These are phyloP conservation scores for Taphrina pruni DNA, from an alignment of 1,139 yeast genomes.

Conservation along the genomic window DNA sequence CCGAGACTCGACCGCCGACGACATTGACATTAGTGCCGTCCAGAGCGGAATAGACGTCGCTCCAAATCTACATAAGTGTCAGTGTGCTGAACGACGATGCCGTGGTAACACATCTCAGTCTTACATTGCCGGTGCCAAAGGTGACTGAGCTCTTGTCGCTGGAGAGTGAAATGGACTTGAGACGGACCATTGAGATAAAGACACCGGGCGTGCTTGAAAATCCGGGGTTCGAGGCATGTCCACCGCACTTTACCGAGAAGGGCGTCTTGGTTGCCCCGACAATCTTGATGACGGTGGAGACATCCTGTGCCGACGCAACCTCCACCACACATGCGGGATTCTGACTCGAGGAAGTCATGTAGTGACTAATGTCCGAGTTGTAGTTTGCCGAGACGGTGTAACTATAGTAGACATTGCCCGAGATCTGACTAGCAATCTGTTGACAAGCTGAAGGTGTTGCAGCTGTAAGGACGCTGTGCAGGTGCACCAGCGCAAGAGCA, in stretches of 20 bases:
- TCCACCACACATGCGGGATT: conserved; percentile 23
- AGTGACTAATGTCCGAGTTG: conserved; percentile 16
- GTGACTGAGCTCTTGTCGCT: conserved; percentile 25
- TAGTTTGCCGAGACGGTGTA: conserved; percentile 17
- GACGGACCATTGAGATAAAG: conserved; percentile 29
- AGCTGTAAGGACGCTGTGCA: neutral
- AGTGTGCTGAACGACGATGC: neutral
- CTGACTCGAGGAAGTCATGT: conserved; percentile 29
- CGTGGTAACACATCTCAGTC: neutral
- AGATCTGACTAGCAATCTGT: conserved; percentile 17
- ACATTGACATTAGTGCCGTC: conserved; percentile 21
- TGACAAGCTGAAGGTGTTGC: conserved; percentile 11
- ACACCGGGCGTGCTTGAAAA: conserved; percentile 30
- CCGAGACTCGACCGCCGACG: conserved; percentile 24
- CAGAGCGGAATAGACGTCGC: conserved; percentile 14
- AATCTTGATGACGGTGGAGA: conserved; percentile 24
- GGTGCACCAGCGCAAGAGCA: neutral
- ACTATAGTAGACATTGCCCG: conserved; percentile 18
- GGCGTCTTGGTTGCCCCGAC: conserved; percentile 13
- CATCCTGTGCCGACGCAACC: conserved; percentile 29
- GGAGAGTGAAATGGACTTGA: conserved; percentile 11
- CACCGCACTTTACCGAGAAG: conserved; percentile 33
- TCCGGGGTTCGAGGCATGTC: conserved; percentile 32
- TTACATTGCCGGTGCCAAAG: conserved; percentile 19
- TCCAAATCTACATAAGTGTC: neutral